These are phyloP conservation scores for Cucurbita maxima DNA, from an alignment of 306 rosid genomes.

Conservation along the genomic window DNA sequence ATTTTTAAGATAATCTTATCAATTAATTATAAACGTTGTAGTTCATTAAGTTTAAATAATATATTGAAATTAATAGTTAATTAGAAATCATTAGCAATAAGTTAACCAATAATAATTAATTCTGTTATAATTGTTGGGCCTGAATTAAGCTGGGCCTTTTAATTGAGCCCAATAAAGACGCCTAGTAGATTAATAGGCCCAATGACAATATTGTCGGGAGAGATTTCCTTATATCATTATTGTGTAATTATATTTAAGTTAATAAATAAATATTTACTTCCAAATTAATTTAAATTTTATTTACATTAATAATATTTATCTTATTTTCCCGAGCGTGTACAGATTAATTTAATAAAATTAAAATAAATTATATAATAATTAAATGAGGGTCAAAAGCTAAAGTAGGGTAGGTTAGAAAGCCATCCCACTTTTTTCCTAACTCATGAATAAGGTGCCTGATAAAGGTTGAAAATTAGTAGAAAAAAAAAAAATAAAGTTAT, in stretches of 20 bases:
- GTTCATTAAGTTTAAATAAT: too few relatives aligned
- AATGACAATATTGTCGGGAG: not conserved
- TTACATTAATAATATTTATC: too few relatives aligned
- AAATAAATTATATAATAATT: not conserved
- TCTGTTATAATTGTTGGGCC: not conserved
- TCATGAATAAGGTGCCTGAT: not conserved
- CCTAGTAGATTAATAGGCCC: not conserved
- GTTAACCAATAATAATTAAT: too few relatives aligned
- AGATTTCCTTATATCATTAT: not conserved
- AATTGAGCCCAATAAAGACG: not conserved
- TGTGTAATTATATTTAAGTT: not conserved
- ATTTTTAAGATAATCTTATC: too few relatives aligned
- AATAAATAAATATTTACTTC: too few relatives aligned
- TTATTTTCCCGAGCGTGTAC: not conserved
- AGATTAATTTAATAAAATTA: not conserved
- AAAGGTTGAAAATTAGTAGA: not conserved
- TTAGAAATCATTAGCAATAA: too few relatives aligned
- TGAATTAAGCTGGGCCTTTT: not conserved
- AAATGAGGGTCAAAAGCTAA: not conserved
- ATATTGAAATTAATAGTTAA: too few relatives aligned
- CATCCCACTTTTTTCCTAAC: not conserved
- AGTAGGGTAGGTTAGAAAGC: not conserved
- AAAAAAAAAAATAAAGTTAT: not conserved
- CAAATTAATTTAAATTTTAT: too few relatives aligned
- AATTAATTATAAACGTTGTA: too few relatives aligned